Conservation (phyloP, 495 filamentous ascomycete genomes). For the Aspergillus haitiensis region DNA sequence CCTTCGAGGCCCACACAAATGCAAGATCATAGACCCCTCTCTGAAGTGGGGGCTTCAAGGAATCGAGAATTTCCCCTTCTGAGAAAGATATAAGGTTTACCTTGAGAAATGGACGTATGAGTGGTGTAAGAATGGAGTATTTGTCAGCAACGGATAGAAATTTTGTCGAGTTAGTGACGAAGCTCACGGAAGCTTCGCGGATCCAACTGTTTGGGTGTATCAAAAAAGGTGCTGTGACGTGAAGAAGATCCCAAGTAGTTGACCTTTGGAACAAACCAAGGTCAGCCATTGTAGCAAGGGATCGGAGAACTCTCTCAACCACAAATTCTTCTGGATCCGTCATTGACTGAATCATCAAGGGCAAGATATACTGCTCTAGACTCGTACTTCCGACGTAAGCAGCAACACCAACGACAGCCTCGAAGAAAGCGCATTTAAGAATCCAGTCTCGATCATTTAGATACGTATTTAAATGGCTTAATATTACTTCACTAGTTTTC, state of each 20-base stretch:
- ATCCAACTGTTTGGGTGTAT: conserved; percentile 97
- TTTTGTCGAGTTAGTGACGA: conserved; percentile 72
- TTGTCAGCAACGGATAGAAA: conserved; percentile 81
- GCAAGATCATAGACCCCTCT: conserved; percentile 80
- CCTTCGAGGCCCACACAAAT: conserved; percentile 79
- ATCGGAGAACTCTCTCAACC: conserved; percentile 84
- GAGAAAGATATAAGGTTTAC: conserved; percentile 61
- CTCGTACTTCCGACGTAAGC: conserved; percentile 83
- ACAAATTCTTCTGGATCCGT: conserved; percentile 96
- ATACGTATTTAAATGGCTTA: conserved; percentile 96
- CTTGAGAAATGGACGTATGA: conserved; percentile 82
- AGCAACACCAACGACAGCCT: conserved; percentile 90
- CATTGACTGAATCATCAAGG: conserved; percentile 94
- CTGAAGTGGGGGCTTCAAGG: conserved; percentile 79
- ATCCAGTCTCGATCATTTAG: conserved; percentile 97
- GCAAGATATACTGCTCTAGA: conserved; percentile 93
- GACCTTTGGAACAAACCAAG: conserved; percentile 83
- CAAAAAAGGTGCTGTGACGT: conserved; percentile 76
- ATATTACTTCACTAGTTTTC: conserved; percentile 87
- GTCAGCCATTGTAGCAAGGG: conserved; percentile 84
- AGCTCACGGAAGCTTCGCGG: conserved; percentile 79
- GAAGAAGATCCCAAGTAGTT: conserved; percentile 82
- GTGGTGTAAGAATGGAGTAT: conserved; percentile 76
- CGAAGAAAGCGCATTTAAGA: conserved; percentile 94
- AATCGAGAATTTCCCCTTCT: conserved; percentile 73